These are phyloP conservation scores for Botryotinia calthae DNA, from an alignment of 2,329 filamentous ascomycete species.

Conservation along the genomic window DNA sequence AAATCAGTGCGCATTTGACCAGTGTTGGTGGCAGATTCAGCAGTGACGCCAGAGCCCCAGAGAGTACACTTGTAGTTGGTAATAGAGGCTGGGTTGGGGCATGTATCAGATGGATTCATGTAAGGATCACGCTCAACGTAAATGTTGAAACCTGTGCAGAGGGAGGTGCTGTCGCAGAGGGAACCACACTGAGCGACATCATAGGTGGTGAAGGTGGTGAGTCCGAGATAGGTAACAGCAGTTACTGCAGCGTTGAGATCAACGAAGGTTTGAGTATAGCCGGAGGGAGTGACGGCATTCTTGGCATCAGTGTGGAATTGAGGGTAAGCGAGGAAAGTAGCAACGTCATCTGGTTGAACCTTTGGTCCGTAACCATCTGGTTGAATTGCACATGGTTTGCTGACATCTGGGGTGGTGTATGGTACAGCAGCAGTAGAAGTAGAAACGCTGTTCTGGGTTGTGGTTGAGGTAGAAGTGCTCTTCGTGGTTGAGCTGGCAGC, in stretches of 20 bases:
- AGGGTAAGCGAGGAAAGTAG: conserved; percentile 34
- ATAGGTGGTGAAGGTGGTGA: conserved; percentile 34
- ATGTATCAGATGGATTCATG: conserved; percentile 34
- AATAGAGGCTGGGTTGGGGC: conserved; percentile 37
- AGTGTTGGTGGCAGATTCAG: conserved; percentile 37
- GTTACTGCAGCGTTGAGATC: conserved; percentile 33
- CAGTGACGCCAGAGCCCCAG: conserved; percentile 35
- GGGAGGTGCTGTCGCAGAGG: conserved; percentile 30
- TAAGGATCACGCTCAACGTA: conserved; percentile 40
- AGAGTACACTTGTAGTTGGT: conserved; percentile 40
- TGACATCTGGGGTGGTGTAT: background rate
- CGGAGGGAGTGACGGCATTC: conserved; percentile 34
- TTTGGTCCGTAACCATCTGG: conserved; percentile 37
- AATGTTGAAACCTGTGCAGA: conserved; percentile 39
- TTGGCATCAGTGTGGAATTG: conserved; percentile 30
- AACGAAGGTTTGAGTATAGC: conserved; percentile 37
- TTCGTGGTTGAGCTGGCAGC: background rate
- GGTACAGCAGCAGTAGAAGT: background rate
- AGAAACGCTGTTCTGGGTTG: background rate
- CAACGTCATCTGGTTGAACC: conserved; percentile 38
- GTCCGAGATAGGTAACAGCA: conserved; percentile 32
- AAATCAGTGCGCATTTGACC: conserved; percentile 39
- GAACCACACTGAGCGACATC: conserved; percentile 32
- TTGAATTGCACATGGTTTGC: conserved; percentile 10
- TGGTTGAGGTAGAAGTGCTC: background rate